phyloP scores from a whole-genome alignment of 805 yeast genomes.

The Yarrowia divulgata region DNA sequence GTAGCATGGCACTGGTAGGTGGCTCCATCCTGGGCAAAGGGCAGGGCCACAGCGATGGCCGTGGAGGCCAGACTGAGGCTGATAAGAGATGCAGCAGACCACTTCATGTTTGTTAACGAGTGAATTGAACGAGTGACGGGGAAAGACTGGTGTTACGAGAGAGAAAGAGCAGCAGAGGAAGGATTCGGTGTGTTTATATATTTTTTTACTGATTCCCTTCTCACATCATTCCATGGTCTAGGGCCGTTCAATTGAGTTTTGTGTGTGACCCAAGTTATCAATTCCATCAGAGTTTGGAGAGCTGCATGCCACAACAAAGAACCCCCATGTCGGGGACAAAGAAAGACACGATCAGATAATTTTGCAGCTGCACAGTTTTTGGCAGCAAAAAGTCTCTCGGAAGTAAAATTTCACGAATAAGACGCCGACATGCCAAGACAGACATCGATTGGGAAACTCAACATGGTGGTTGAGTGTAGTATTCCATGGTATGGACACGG shows the following conservation, averaged over 20 bases:
- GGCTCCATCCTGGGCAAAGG: slow-evolving; percentile 5
- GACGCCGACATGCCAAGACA: background rate
- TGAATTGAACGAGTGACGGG: background rate
- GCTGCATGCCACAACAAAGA: slow-evolving; percentile 1
- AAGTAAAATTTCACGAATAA: background rate
- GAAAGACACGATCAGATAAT: background rate
- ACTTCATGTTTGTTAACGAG: slow-evolving; percentile 43
- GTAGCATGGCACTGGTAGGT: slow-evolving; percentile 31
- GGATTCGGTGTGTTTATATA: slow-evolving; percentile 1
- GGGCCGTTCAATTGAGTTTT: background rate
- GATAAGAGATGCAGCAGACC: background rate
- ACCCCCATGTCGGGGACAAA: background rate
- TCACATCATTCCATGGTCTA: too few relatives aligned
- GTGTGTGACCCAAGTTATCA: slow-evolving; percentile 1
- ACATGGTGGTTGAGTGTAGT: too few relatives aligned
- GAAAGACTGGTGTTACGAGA: background rate
- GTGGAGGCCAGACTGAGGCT: slow-evolving; percentile 62
- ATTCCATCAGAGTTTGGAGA: slow-evolving; percentile 30
- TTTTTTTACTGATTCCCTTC: background rate
- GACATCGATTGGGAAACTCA: too few relatives aligned
- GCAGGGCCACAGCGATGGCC: slow-evolving; percentile 53
- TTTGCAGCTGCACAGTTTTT: background rate
- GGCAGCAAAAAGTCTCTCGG: background rate
- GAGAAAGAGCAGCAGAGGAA: background rate
- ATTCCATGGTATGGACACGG: too few relatives aligned